phyloP scores from a whole-genome alignment of 2,329 filamentous ascomycete genomes.

The Exserohilum turcica region DNA sequence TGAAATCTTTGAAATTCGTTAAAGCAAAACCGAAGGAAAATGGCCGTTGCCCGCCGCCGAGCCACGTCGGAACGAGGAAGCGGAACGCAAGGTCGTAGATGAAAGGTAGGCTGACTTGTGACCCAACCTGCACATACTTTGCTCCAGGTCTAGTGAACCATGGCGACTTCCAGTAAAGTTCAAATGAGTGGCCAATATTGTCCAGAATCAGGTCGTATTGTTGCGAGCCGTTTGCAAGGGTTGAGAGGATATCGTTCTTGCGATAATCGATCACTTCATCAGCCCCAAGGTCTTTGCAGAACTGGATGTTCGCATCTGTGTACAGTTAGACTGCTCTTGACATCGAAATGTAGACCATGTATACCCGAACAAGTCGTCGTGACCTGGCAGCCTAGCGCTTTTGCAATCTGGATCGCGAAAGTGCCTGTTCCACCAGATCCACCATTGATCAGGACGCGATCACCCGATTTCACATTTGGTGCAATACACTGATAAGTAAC shows the following conservation, averaged over 20 bases:
- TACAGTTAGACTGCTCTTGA: neutral
- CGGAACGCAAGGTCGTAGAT: constrained; percentile 23
- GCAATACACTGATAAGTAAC: constrained; percentile 29
- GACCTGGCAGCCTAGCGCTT: constrained; percentile 62
- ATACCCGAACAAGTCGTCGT: constrained; percentile 60
- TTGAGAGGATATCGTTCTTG: constrained; percentile 52
- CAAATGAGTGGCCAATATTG: constrained; percentile 53
- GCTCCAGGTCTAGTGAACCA: constrained; percentile 19
- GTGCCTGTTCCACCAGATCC: constrained; percentile 65
- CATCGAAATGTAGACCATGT: neutral
- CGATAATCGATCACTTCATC: constrained; percentile 67
- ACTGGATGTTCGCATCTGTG: constrained; percentile 55
- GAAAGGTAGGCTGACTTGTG: constrained; percentile 22
- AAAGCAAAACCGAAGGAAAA: constrained; percentile 44
- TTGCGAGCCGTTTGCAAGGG: constrained; percentile 52
- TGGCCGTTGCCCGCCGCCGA: constrained; percentile 56
- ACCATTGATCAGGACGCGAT: constrained; percentile 66
- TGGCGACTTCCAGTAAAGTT: constrained; percentile 28
- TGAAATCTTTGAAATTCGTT: constrained; percentile 26
- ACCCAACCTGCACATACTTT: constrained; percentile 29
- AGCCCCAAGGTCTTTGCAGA: constrained; percentile 64
- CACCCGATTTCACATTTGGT: constrained; percentile 36
- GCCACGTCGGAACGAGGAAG: constrained; percentile 35
- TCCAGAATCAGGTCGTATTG: constrained; percentile 62
- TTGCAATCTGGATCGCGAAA: constrained; percentile 67